Percentiles rank a stretch among this genome's conserved stretches.
phyloP scores from a whole-genome alignment of 306 rosid species.

The Cicer chorassanicum region DNA sequence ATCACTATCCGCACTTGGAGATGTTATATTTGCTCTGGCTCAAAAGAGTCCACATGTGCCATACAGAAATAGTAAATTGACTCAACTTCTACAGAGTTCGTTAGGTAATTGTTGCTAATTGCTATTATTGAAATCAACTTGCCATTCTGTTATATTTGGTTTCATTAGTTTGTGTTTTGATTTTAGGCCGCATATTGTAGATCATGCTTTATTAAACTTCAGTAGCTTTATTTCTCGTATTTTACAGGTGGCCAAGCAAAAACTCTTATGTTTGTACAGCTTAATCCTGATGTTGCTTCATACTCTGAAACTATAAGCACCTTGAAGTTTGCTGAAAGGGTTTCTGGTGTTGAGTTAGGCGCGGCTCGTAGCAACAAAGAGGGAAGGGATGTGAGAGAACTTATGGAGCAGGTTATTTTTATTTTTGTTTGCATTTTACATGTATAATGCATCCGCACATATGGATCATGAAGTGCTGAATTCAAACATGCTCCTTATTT shows the following conservation, averaged over 20 bases:
- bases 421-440: slow-evolving; percentile 29
- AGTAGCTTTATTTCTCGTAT: slow-evolving; percentile 37
- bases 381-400: slow-evolving; percentile 95
- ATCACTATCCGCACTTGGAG: slow-evolving; percentile 97
- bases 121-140: slow-evolving; percentile 32
- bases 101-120: slow-evolving; percentile 64
- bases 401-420: slow-evolving; percentile 84
- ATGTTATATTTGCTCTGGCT: slow-evolving; percentile 93
- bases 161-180: background rate
- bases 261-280: slow-evolving; percentile 98
- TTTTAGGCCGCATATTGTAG: slow-evolving; percentile 5
- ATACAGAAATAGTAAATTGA: slow-evolving; percentile 95
- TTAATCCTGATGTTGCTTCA: slow-evolving; percentile 91
- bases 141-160: slow-evolving; percentile 23
- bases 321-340: slow-evolving; percentile 98
- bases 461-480: slow-evolving; percentile 31
- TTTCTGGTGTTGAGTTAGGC: slow-evolving; percentile 96
- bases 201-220: slow-evolving; percentile 33
- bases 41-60: slow-evolving; percentile 93
- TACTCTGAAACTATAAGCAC: slow-evolving; percentile 89
- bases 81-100: slow-evolving; percentile 97
- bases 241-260: slow-evolving; percentile 96
- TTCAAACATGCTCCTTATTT: slow-evolving; percentile 17
- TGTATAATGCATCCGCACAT: background rate
- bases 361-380: slow-evolving; percentile 98